Evolutionary conservation across 192 early-diverging fungal genomes (phyloP), one percentile per base, ranked within the genome.

Genomic region (Gaertneriomyces semiglobifer): DNA sequence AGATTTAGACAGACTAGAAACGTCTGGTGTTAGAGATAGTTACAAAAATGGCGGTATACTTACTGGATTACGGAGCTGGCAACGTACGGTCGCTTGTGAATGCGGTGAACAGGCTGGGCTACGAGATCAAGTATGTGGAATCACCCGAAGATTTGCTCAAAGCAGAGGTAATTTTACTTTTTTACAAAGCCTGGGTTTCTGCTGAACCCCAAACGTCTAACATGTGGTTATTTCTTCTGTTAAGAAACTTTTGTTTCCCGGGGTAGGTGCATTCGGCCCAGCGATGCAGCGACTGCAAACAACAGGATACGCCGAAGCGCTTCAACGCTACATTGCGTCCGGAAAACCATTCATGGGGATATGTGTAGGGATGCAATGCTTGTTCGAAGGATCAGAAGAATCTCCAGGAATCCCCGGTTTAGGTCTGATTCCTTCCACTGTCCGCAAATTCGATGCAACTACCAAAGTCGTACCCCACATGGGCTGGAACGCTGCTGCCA

Each of bases 41-140:
- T 18, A 18, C 48, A 50, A 56, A 11, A 4, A 68, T 68, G 66
- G 60, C 48, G 12, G 50, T 83, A 4, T 81, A 73, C 53, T 56
- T 99, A 40, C 85, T 99, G 46, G 98, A 99, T 84, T 99, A 99
- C 80, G 98, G 98, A 20, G 97, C 98, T n/a, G 98, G 98, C 38
- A 99, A 99, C 76, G 95, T 99, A 53, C 92, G 94, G 56, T 94
- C 92, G 60, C 80, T 99, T 58, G 83, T 95, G 58, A 99, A 99
- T 63, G 96, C 96, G 0, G 90, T 99, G 53, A 81, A 88, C 61
- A 77, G 85, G 66, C 82, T 97, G n/a, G 98, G 96, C 19, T 88
- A 90, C 74, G 82, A 87, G 18, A 89, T 99, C 58, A 80, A 87
- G 52, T 81, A 75, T 60, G 90, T 98, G 46, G 78, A 87, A 40